Conservation (phyloP, 331 rosid species). For the Malus hybrid region DNA sequence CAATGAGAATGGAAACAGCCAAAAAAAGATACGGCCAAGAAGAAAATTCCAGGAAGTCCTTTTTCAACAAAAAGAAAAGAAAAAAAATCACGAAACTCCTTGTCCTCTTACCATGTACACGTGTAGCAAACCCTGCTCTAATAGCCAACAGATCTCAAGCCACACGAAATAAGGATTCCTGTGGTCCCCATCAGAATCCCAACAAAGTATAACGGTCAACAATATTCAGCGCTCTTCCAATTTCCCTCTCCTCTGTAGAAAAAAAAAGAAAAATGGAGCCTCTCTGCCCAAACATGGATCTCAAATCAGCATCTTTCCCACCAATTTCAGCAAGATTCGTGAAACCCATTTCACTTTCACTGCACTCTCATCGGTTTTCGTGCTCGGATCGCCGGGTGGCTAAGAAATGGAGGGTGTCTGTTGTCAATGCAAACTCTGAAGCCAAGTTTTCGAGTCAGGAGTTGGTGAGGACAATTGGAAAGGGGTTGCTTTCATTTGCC, state of each 20-base stretch:
- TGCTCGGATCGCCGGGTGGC: constrained; percentile 17
- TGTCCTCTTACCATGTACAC: neutral
- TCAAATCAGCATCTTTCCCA: constrained; percentile 15
- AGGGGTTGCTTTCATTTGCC: constrained; percentile 51
- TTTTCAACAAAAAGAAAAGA: neutral
- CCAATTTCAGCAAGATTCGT: constrained; percentile 13
- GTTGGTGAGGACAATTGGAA: constrained; percentile 30
- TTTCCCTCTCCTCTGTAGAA: neutral
- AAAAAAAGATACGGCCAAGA: neutral
- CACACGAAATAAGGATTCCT: constrained; percentile 48
- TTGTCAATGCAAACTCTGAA: neutral
- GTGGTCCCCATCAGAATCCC: constrained; percentile 33
- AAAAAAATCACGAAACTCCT: neutral
- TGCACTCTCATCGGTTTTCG: constrained; percentile 21
- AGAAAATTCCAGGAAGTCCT: neutral
- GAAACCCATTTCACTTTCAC: constrained; percentile 14
- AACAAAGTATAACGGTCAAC: neutral
- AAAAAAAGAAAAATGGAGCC: constrained; percentile 33
- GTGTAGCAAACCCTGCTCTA: neutral
- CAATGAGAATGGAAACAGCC: neutral
- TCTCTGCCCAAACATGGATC: constrained; percentile 31
- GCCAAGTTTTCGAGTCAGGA: constrained; percentile 6
- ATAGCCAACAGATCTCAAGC: constrained; percentile 7
- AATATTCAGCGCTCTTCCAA: neutral
- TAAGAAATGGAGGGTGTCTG: constrained; percentile 17